Evolutionary conservation across 202 grass and related monocot species (phyloP).

Genomic region (Dendrocalamus latiflorus): DNA sequence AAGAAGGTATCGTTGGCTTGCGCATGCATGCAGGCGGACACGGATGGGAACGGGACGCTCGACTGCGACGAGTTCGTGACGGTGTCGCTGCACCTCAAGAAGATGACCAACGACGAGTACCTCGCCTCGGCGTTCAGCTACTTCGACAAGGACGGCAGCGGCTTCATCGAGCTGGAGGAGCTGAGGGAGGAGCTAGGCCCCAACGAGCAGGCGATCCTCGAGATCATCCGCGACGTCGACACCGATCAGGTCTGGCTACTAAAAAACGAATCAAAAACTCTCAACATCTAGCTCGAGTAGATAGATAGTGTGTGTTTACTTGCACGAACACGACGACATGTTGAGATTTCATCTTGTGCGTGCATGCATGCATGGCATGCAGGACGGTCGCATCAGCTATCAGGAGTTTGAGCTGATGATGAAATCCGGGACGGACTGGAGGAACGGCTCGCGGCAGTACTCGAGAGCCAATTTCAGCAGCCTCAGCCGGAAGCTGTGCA

Average conservation of each 20-base stretch:
- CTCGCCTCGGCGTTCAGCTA: constrained; percentile 60
- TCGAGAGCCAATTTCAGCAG: constrained; percentile 48
- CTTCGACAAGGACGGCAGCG: constrained; percentile 89
- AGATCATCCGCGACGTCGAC: constrained; percentile 86
- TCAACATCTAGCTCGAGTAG: not conserved
- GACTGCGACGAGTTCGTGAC: constrained; percentile 95
- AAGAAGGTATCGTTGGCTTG: not conserved
- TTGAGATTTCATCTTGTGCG: too few species aligned
- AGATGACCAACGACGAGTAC: constrained; percentile 77
- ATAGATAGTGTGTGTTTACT: too few species aligned
- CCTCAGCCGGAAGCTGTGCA: constrained; percentile 66
- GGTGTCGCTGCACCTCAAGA: constrained; percentile 80
- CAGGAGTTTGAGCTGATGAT: constrained; percentile 94
- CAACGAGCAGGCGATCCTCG: constrained; percentile 60
- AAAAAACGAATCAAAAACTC: not conserved
- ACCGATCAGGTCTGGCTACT: constrained; percentile 37
- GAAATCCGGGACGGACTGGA: constrained; percentile 79
- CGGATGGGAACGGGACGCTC: constrained; percentile 76
- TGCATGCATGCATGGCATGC: too few species aligned
- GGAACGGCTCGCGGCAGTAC: constrained; percentile 57
- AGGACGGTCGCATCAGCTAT: constrained; percentile 76
- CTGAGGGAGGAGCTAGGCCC: constrained; percentile 56
- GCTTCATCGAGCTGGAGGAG: constrained; percentile 85
- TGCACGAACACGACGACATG: too few species aligned
- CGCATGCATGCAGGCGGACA: constrained; percentile 52